Evolutionary conservation across 805 yeast species (phyloP).

Genomic region (Wickerhamiella musiphila): DNA sequence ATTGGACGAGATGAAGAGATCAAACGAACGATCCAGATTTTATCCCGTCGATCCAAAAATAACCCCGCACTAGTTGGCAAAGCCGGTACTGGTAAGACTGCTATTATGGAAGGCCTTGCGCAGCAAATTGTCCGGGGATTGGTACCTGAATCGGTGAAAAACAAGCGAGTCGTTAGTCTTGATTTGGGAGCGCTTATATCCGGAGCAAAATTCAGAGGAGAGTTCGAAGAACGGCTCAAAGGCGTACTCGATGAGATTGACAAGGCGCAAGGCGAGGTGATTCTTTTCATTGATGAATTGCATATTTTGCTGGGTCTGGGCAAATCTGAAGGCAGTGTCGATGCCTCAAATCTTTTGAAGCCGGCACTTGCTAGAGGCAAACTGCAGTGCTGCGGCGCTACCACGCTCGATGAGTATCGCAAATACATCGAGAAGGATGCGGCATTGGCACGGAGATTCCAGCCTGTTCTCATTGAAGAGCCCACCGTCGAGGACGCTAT

Average conservation of each 20-base stretch:
- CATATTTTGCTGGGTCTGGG: constrained; percentile 99
- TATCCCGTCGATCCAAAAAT: constrained; percentile 84
- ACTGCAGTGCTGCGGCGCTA: constrained; percentile 89
- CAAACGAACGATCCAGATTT: constrained; percentile 76
- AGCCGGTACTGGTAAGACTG: constrained; percentile 98
- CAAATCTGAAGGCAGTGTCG: constrained; percentile 88
- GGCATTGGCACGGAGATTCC: constrained; percentile 86
- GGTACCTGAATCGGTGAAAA: constrained; percentile 87
- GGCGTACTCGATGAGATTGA: constrained; percentile 92
- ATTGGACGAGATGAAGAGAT: constrained; percentile 95
- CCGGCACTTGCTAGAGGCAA: constrained; percentile 90
- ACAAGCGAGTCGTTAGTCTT: constrained; percentile 64
- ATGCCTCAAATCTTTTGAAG: constrained; percentile 81
- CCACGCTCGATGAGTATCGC: constrained; percentile 83
- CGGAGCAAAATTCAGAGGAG: constrained; percentile 93
- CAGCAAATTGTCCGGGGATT: constrained; percentile 82
- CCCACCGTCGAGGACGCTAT: constrained; percentile 86
- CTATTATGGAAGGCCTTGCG: constrained; percentile 91
- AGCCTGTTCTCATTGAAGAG: constrained; percentile 70
- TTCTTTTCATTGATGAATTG: constrained; percentile 89
- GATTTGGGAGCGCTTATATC: constrained; percentile 82
- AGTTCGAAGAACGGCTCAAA: constrained; percentile 86
- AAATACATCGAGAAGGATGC: constrained; percentile 93
- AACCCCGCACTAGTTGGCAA: constrained; percentile 90
- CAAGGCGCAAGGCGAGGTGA: constrained; percentile 67